Evolutionary conservation across 768 basidiomycete species (phyloP).

Genomic region (Trametes cubensis): DNA sequence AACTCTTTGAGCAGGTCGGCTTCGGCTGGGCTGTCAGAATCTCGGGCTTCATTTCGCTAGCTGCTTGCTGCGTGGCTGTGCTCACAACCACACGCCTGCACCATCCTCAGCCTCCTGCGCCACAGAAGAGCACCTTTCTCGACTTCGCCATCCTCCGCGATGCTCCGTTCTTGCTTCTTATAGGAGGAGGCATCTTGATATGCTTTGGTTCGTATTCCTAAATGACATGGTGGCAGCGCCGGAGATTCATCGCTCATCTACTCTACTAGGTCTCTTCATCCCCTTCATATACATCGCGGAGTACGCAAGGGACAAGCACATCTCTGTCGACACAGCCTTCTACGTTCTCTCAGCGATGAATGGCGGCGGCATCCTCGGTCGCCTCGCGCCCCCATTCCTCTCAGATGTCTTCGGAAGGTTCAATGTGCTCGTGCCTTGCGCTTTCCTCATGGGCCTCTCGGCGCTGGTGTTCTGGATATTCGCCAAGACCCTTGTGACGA

Average conservation of each 20-base stretch:
- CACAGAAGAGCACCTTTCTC: slow-evolving; percentile 26
- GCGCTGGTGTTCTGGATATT: slow-evolving; percentile 63
- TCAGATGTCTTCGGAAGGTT: slow-evolving; percentile 69
- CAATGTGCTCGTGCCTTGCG: slow-evolving; percentile 65
- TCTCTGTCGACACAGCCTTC: slow-evolving; percentile 47
- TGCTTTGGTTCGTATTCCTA: slow-evolving; percentile 51
- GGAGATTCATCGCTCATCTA: background rate
- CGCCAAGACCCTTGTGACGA: slow-evolving; percentile 40
- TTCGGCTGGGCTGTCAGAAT: slow-evolving; percentile 67
- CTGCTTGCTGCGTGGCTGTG: slow-evolving; percentile 47
- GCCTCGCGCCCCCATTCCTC: slow-evolving; percentile 63
- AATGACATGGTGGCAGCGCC: background rate
- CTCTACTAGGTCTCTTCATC: slow-evolving; percentile 60
- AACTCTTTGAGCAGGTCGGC: slow-evolving; percentile 55
- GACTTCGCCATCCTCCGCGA: slow-evolving; percentile 45
- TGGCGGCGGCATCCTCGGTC: slow-evolving; percentile 65
- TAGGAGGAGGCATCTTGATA: slow-evolving; percentile 56
- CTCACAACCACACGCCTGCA: slow-evolving; percentile 39
- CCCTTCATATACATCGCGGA: slow-evolving; percentile 74
- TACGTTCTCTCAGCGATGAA: slow-evolving; percentile 69
- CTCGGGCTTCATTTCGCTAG: slow-evolving; percentile 52
- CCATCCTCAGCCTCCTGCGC: slow-evolving; percentile 23
- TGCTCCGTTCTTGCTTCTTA: slow-evolving; percentile 54
- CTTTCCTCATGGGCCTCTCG: slow-evolving; percentile 62
- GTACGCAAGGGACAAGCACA: slow-evolving; percentile 48